Conservation (phyloP, 108 stramenopile species). For the Skeletonema tropicum region DNA sequence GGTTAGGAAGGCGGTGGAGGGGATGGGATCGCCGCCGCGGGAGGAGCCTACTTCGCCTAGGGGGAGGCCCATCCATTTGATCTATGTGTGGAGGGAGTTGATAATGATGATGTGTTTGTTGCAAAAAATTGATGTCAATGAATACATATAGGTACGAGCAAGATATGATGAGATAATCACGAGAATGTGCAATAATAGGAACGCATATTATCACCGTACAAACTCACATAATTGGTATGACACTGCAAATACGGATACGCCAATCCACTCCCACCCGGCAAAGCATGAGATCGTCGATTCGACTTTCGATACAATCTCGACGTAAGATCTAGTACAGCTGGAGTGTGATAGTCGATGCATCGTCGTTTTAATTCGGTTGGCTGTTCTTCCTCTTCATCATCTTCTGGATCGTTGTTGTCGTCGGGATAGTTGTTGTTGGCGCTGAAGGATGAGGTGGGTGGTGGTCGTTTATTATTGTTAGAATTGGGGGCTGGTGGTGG, state of each 20-base stretch:
- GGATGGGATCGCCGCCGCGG: conserved; percentile 31
- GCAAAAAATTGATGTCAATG: too few relatives aligned
- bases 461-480: not conserved
- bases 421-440: not conserved
- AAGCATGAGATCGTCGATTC: conserved; percentile 55
- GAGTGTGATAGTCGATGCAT: conserved; percentile 84
- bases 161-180: too few relatives aligned
- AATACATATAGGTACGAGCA: too few relatives aligned
- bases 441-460: not conserved
- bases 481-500: not conserved
- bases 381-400: not conserved
- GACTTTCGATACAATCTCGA: conserved; percentile 74
- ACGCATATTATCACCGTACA: not conserved
- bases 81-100: not conserved
- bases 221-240: conserved; percentile 68
- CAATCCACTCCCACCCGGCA: conserved; percentile 27
- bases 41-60: conserved; percentile 26
- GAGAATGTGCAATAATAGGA: not conserved
- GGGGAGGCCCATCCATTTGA: conserved; percentile 71
- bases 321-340: conserved; percentile 74
- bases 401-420: not conserved
- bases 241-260: conserved; percentile 65
- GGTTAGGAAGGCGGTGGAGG: conserved; percentile 65
- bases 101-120: too few relatives aligned
- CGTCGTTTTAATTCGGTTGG: conserved; percentile 62